Evolutionary conservation across 2,329 filamentous ascomycete species (phyloP).

Genomic region (Fusarium robinianum): DNA sequence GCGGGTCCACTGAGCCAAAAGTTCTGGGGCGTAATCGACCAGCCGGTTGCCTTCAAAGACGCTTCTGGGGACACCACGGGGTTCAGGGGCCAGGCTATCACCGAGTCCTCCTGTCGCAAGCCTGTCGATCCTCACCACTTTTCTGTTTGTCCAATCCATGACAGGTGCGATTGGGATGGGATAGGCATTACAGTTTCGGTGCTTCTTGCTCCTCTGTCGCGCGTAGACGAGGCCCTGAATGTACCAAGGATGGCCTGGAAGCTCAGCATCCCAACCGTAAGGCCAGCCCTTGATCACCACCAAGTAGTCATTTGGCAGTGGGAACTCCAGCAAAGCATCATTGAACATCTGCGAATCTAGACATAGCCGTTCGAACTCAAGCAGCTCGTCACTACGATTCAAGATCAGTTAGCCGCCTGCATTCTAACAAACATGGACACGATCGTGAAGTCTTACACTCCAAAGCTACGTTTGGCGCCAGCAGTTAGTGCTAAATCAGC

Average conservation of each 20-base stretch:
- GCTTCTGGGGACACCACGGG: slow-evolving; percentile 47
- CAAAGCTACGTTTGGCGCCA: too few species aligned
- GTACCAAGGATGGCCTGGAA: slow-evolving; percentile 43
- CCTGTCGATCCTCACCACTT: slow-evolving; percentile 61
- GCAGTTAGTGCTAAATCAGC: too few species aligned
- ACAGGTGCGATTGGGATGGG: slow-evolving; percentile 64
- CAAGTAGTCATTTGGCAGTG: slow-evolving; percentile 50
- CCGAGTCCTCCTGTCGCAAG: slow-evolving; percentile 53
- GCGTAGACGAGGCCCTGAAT: slow-evolving; percentile 58
- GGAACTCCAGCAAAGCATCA: slow-evolving; percentile 52
- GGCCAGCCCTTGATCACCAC: slow-evolving; percentile 66
- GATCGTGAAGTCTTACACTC: too few species aligned
- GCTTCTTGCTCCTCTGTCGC: slow-evolving; percentile 47
- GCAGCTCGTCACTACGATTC: slow-evolving; percentile 44
- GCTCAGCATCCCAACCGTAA: slow-evolving; percentile 54
- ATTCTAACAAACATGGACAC: too few species aligned
- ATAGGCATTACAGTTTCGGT: slow-evolving; percentile 62
- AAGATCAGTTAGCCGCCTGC: not conserved
- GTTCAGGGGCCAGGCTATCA: slow-evolving; percentile 51
- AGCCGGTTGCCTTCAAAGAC: slow-evolving; percentile 33
- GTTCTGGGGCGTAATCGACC: slow-evolving; percentile 55
- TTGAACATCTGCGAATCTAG: slow-evolving; percentile 51
- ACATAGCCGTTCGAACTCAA: slow-evolving; percentile 47
- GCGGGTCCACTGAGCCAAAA: slow-evolving; percentile 55
- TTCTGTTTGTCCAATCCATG: slow-evolving; percentile 59